A percentile compares a stretch with the other conserved stretches of the same genome.
Conservation (phyloP, 805 yeast genomes). For the Candida khao-thaluensis region DNA sequence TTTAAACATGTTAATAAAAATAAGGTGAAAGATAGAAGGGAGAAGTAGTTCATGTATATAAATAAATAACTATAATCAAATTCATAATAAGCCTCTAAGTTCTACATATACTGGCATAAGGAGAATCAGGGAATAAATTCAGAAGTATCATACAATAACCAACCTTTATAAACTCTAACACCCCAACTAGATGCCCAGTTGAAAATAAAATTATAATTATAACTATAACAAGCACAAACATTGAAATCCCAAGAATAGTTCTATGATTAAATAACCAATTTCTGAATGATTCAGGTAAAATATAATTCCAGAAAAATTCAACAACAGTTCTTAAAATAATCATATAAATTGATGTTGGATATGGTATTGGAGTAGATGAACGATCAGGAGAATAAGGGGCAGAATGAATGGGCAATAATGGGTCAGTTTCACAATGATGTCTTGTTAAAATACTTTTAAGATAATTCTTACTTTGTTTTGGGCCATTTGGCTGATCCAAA, state of each 20-base stretch:
- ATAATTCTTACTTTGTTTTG: constrained; percentile 4
- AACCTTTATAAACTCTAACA: neutral
- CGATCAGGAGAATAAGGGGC: constrained; percentile 8
- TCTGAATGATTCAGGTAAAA: constrained; percentile 18
- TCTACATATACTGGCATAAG: constrained; percentile 1
- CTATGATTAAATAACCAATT: constrained; percentile 10
- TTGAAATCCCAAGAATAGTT: constrained; percentile 1
- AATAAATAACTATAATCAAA: neutral
- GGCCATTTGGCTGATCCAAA: constrained; percentile 1
- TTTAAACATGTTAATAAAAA: constrained; percentile 81
- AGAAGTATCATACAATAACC: constrained; percentile 3
- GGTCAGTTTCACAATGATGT: constrained; percentile 13
- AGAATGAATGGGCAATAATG: constrained; percentile 20
- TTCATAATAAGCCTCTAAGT: too few species aligned
- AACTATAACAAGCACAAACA: constrained; percentile 10
- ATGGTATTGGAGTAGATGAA: constrained; percentile 9
- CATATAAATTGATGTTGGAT: neutral
- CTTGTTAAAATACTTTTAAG: constrained; percentile 7
- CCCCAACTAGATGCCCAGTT: constrained; percentile 16
- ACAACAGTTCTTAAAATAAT: constrained; percentile 3
- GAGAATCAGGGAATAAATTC: constrained; percentile 2
- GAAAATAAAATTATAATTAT: constrained; percentile 12
- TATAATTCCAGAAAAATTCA: constrained; percentile 17
- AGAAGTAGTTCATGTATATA: constrained; percentile 15
- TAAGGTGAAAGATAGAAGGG: constrained; percentile 80